Percentiles rank a stretch among this genome's conserved stretches.
These are phyloP conservation scores for Leucoagaricus sp. DNA, from an alignment of 1,284 basidiomycete genomes.

Conservation along the genomic window DNA sequence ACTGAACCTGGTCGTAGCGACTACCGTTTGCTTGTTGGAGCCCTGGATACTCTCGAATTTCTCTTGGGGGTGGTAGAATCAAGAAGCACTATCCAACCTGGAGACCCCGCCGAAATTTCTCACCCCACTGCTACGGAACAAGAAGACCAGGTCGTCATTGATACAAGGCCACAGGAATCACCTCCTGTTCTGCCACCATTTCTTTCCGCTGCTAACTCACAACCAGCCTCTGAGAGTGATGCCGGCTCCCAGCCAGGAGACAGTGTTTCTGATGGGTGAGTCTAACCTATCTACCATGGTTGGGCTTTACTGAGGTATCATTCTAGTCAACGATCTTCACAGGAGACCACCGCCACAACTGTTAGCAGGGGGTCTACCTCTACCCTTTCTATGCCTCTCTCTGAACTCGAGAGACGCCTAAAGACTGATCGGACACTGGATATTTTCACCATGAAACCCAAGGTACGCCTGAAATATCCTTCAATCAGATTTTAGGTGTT, in stretches of 20 bases:
- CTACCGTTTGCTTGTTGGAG: conserved; percentile 78
- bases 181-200: conserved; percentile 18
- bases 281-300: neutral
- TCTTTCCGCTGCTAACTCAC: conserved; percentile 20
- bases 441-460: conserved; percentile 95
- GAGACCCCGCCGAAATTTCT: conserved; percentile 24
- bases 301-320: neutral
- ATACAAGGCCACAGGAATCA: conserved; percentile 40
- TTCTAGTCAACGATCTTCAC: conserved; percentile 56
- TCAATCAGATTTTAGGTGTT: conserved; percentile 11
- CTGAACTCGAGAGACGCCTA: conserved; percentile 82
- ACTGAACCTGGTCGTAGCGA: conserved; percentile 89
- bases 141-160: conserved; percentile 56
- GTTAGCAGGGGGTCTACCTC: conserved; percentile 51
- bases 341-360: conserved; percentile 59
- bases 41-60: conserved; percentile 80
- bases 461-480: conserved; percentile 53
- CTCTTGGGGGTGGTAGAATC: conserved; percentile 72
- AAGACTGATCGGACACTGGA: conserved; percentile 84
- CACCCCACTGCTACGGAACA: conserved; percentile 30
- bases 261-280: conserved; percentile 58
- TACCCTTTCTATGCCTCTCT: conserved; percentile 56
- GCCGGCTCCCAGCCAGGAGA: conserved; percentile 52
- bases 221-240: conserved; percentile 41
- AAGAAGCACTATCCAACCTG: conserved; percentile 50